A percentile compares a stretch with the other conserved stretches of the same genome.
Evolutionary conservation across 257 asterid species (phyloP).

Genomic region (Voacanga thouarsii): DNA sequence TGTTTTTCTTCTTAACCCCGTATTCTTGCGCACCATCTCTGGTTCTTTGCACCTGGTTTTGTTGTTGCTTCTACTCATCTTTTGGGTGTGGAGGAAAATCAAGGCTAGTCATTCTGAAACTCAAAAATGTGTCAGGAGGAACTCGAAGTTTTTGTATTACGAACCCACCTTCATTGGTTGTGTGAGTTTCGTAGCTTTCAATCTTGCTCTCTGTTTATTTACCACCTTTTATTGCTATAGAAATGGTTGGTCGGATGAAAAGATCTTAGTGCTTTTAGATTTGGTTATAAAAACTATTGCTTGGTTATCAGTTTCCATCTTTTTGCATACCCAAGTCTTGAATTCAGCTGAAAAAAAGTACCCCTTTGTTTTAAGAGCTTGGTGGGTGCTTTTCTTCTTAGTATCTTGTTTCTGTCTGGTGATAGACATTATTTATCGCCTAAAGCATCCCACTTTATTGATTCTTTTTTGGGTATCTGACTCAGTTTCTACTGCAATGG

Average conservation of each 20-base stretch:
- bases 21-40: constrained; percentile 47
- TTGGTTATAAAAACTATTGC: constrained; percentile 47
- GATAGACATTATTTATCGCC: constrained; percentile 45
- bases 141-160: constrained; percentile 22
- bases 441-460: constrained; percentile 35
- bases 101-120: constrained; percentile 16
- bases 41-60: constrained; percentile 48
- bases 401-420: constrained; percentile 63
- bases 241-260: constrained; percentile 72
- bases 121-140: constrained; percentile 23
- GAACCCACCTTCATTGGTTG: constrained; percentile 41
- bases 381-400: constrained; percentile 65
- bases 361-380: constrained; percentile 58
- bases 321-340: constrained; percentile 35
- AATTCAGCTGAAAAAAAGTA: constrained; percentile 45
- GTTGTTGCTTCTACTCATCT: constrained; percentile 25
- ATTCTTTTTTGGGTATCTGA: constrained; percentile 66
- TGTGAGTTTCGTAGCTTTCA: constrained; percentile 41
- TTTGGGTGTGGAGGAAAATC: constrained; percentile 38
- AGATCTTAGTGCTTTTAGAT: constrained; percentile 51
- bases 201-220: constrained; percentile 45
- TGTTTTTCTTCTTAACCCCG: constrained; percentile 41
- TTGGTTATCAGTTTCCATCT: constrained; percentile 55
- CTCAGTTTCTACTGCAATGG: constrained; percentile 36
- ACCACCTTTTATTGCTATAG: constrained; percentile 58